Percentiles rank a stretch among this genome's conserved stretches.
These are phyloP conservation scores for Solanum chilense DNA, from an alignment of 257 asterid genomes.

Conservation along the genomic window DNA sequence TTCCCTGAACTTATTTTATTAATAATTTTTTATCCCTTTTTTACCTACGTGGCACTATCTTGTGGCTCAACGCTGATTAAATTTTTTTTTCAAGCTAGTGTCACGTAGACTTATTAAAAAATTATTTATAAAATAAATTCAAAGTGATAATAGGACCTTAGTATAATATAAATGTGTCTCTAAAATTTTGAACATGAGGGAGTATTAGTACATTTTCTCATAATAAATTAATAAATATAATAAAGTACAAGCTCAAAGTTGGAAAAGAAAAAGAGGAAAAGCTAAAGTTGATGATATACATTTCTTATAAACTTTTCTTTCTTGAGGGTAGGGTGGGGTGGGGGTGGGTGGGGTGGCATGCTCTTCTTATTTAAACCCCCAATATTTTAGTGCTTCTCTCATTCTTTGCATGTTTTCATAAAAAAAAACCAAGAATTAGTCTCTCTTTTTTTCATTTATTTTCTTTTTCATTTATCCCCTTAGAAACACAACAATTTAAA, in stretches of 20 bases:
- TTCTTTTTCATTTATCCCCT: not conserved
- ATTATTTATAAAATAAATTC: no score
- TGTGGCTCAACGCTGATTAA: no score
- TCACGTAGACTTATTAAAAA: no score
- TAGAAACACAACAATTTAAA: not conserved
- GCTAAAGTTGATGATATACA: not conserved
- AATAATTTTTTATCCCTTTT: no score
- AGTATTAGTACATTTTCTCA: fast-evolving
- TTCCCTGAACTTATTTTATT: no score
- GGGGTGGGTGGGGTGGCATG: not conserved
- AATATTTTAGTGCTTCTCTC: not conserved
- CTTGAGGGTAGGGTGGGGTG: not conserved
- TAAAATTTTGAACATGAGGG: no score
- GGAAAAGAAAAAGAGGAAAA: not conserved
- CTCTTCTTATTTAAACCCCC: not conserved
- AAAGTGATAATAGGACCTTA: no score
- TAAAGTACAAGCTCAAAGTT: not conserved
- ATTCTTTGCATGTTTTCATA: not conserved
- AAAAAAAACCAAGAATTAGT: not conserved
- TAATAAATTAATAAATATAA: not conserved
- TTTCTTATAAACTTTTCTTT: not conserved
- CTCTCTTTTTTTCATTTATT: not conserved
- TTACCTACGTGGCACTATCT: no score
- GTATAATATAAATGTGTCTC: no score
- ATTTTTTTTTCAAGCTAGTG: no score